Base-by-base conservation (phyloP, 257 asterid genomes). In the Penstemon newberryi region DNA sequence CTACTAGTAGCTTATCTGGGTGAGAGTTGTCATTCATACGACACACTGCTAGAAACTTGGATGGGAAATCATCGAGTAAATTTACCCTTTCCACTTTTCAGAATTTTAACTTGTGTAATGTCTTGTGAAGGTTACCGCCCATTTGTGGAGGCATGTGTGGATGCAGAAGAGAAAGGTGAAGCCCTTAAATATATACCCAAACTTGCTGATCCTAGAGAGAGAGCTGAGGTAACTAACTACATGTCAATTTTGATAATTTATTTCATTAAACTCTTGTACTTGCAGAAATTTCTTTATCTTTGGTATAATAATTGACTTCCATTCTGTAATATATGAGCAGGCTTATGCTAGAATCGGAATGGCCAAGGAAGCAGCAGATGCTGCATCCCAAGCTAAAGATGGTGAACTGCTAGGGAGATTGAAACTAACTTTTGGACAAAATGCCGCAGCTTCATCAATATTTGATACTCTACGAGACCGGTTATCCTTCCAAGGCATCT, bases 361-460 rank as follows among this genome's bases (percentile, higher is more conserved):
- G 97, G 96, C 97, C 43, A 88, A 88, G 84, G 97, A 90, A 80
- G 99, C 99, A 62, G 95, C 91, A 6, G 97, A 93, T 77, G 92
- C 95, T 66, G 96, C 97, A 57, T 80, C 90, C 61, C 96, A 90
- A 83, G 81, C 96, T 18, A 93, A 90, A 81, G 99, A 93, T 65
- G 88, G 91, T 36, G 96, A 93, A 82, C 76, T 88, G 66, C 94
- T 90, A 7, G 96, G 87, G 66, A 85, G 96, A 60, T 68, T 93
- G 74, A 84, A 81, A 74, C 78, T 73, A 54, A 83, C 87, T 2
- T 85, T 90, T 79, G 77, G 90, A 19, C 96, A 87, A 73, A 88
- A 82, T 75, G 86, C 91, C 4, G 83, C 82, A n/a, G 94, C 89
- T 72, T 77, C 97, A 3, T 85, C 97, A 46, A 81, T 90, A 60